Evolutionary conservation across 352 stramenopile genomes (phyloP).

Genomic region (Albugo candida): DNA sequence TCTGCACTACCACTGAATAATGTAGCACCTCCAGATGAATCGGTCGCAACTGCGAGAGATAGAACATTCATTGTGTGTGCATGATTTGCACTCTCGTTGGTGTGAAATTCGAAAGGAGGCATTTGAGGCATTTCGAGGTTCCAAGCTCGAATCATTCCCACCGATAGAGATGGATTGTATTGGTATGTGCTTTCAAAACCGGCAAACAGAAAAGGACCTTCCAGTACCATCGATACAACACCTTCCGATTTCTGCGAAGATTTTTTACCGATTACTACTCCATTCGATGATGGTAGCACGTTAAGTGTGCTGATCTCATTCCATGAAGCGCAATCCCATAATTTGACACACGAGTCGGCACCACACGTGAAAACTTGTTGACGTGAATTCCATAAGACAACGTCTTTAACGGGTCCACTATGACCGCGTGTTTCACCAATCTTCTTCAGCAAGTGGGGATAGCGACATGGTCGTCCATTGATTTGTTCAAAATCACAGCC

Average conservation of each 20-base stretch:
- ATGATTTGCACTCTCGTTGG: slow-evolving; percentile 45
- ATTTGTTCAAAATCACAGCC: slow-evolving; percentile 34
- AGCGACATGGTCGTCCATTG: slow-evolving; percentile 42
- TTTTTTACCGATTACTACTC: neutral
- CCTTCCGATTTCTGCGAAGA: slow-evolving; percentile 23
- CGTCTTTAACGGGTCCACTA: slow-evolving; percentile 49
- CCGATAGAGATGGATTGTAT: slow-evolving; percentile 24
- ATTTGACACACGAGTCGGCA: slow-evolving; percentile 50
- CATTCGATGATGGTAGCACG: slow-evolving; percentile 16
- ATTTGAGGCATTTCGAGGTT: slow-evolving; percentile 54
- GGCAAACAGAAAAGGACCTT: slow-evolving; percentile 58
- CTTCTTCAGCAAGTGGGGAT: slow-evolving; percentile 67
- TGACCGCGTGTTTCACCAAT: slow-evolving; percentile 64
- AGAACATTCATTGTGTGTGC: slow-evolving; percentile 56
- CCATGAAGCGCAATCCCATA: slow-evolving; percentile 69
- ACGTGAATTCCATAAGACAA: slow-evolving; percentile 41
- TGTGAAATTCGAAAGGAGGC: slow-evolving; percentile 38
- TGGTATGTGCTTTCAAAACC: slow-evolving; percentile 55
- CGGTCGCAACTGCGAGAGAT: slow-evolving; percentile 48
- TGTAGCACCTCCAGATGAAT: slow-evolving; percentile 36
- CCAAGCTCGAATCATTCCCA: slow-evolving; percentile 66
- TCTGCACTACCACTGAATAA: slow-evolving; percentile 61
- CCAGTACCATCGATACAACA: slow-evolving; percentile 43
- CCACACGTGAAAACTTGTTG: slow-evolving; percentile 67
- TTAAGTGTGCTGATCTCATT: slow-evolving; percentile 59